Evolutionary conservation across 2,329 filamentous ascomycete species (phyloP), one percentile per base, ranked within the genome.

Genomic region (Chalaropsis ovoidea): DNA sequence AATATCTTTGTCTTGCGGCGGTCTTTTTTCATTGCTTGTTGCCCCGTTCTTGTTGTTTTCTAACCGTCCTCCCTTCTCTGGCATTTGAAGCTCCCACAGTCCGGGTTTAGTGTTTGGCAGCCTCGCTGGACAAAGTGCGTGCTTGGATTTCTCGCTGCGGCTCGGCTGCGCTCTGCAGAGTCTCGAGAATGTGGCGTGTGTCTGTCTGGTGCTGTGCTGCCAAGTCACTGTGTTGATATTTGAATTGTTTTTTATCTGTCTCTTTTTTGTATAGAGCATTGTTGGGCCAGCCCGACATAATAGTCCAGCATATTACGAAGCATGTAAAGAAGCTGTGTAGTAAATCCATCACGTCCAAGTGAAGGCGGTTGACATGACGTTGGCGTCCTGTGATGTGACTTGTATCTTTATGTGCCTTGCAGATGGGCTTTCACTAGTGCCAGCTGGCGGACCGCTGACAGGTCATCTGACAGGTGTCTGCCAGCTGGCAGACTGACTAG

Each of bases 31-130:
- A 31, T 31, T 31, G 31, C 6, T 41, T 42, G 1, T 7, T 7
- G n/a, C 39, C 7, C 13, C 35, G 35, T 61, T 3, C 22, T 19
- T 45, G 27, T 45, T n/a, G 19, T 17, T 39, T 49, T 49, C 31
- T 52, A 5, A 17, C 17, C 24, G 22, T 62, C 27, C 39, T 52
- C 13, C 27, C 27, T 39, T 10, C 17, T 47, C 10, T 39, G 54
- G 24, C 31, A 58, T 58, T 19, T 13, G 8, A 62, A 62, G 45
- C 31, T 43, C 61, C 61, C 61, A 39, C 61, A 62, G 61, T 35
- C 27, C 41, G 61, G 61, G 61, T 24, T 52, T 62, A 24, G 61
- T 49, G 45, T 52, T 35, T 62, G 27, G 43, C 54, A 58, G 54
- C 31, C 6, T 8, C 31, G n/a, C 27, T 58, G 54, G 8, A 58